Base-by-base conservation (phyloP, 306 rosid species). In the Prunus campanulata region DNA sequence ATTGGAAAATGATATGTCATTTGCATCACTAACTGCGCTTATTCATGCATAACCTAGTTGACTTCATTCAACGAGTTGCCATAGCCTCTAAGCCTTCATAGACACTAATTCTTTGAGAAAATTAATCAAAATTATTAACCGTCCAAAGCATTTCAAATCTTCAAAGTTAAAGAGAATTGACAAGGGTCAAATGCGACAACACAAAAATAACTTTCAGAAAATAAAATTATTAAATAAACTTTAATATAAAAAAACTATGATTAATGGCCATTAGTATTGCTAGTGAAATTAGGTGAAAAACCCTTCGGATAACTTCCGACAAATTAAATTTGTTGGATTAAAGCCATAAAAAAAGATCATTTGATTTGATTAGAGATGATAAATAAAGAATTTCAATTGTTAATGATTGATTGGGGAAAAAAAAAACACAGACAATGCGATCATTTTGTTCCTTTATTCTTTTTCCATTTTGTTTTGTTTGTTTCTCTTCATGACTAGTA, bases 301-400 rank as follows among this genome's bases (percentile, higher is more conserved):
- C 42, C 80, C 8, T 56, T 68, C 75, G 78, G 52, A 80, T 83
- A 72, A 78, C 88, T 50, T 82, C 90, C 82, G 86, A 84, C 86
- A 86, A 86, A 77, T 65, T 83, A 85, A 83, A 73, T 77, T 78
- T 74, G 84, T 60, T 72, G 52, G 67, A 75, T 55, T 78, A 82
- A 80, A 73, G 77, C 78, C 76, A 70, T 72, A 57, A 74, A 61
- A 7, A 25, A 19, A 25, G 46, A 74, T 46, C 16, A 51, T 70
- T 44, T 2, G 59, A 50, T 50, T 52, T 68, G 54, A 63, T 62
- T 74, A 39, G 70, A 4, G 30, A 19, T 8, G 46, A 42, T 27
- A 60, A 56, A 65, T 46, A 49, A 35, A 47, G 61, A 68, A 63
- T 63, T 47, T 74, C 77, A 30, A 74, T 60, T 27, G 77, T 48